These are phyloP conservation scores for Aspergillus mulundensis DNA, from an alignment of 495 filamentous ascomycete genomes.

Conservation along the genomic window DNA sequence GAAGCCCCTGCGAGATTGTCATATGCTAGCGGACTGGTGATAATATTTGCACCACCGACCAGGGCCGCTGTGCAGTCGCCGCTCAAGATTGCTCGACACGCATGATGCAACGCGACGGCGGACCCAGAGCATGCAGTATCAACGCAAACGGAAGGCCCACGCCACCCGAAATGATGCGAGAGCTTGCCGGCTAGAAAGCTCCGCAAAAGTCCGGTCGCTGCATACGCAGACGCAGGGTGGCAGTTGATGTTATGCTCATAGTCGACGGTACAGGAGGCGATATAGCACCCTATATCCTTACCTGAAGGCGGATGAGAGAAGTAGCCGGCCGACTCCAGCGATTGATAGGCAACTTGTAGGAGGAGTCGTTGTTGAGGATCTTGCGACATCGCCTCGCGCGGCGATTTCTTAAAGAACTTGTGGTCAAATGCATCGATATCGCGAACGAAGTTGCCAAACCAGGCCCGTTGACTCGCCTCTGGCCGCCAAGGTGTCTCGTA, in stretches of 20 bases:
- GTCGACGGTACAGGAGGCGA: constrained; percentile 30
- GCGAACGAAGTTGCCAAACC: constrained; percentile 45
- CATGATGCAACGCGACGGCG: constrained; percentile 37
- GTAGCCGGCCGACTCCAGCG: constrained; percentile 44
- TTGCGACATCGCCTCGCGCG: constrained; percentile 43
- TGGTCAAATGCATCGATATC: constrained; percentile 48
- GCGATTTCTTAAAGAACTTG: constrained; percentile 47
- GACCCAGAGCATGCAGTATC: constrained; percentile 50
- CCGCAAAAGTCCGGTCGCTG: constrained; percentile 32
- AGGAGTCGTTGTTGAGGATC: constrained; percentile 52
- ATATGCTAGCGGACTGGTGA: constrained; percentile 30
- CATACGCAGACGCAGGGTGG: constrained; percentile 32
- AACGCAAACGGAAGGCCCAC: constrained; percentile 39
- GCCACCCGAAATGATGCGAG: constrained; percentile 47
- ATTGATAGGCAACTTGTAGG: constrained; percentile 48
- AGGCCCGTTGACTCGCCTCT: constrained; percentile 29
- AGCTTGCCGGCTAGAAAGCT: constrained; percentile 36
- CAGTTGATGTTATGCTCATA: constrained; percentile 40
- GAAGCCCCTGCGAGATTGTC: constrained; percentile 36
- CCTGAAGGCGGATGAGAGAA: constrained; percentile 15
- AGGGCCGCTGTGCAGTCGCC: constrained; percentile 39
- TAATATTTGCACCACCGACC: constrained; percentile 41
- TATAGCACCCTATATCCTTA: constrained; percentile 31
- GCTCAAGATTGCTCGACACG: constrained; percentile 32
- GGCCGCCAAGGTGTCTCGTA: constrained; percentile 33